These are phyloP conservation scores for Triticum monococcum DNA, from an alignment of 176 grass and related monocot genomes.

Conservation along the genomic window DNA sequence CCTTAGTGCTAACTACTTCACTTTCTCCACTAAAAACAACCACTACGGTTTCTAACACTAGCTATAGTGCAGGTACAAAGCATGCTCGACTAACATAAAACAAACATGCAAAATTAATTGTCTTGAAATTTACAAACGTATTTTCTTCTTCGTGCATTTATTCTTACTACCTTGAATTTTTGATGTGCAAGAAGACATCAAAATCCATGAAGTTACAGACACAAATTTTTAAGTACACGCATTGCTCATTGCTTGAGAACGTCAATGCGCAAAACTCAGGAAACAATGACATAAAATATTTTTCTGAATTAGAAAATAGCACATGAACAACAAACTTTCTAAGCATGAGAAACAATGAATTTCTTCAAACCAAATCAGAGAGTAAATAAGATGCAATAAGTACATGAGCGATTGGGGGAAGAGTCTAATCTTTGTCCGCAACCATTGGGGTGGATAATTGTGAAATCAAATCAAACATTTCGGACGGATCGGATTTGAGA, in stretches of 20 bases:
- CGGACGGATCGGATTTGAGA: background rate
- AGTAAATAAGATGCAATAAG: background rate
- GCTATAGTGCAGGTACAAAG: background rate
- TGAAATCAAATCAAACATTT: background rate
- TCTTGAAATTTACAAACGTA: background rate
- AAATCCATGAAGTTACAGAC: background rate
- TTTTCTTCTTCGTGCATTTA: background rate
- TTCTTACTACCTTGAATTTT: background rate
- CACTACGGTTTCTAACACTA: background rate
- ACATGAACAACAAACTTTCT: background rate
- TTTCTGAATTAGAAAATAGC: background rate
- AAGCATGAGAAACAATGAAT: background rate
- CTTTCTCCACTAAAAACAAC: background rate
- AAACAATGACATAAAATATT: background rate
- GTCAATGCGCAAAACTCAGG: background rate
- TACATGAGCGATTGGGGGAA: background rate
- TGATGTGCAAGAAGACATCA: background rate
- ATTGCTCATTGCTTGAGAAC: background rate
- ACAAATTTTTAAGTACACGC: background rate
- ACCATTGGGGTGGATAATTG: background rate
- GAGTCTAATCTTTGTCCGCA: background rate
- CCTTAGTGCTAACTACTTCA: background rate
- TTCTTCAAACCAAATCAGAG: background rate
- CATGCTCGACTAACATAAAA: background rate
- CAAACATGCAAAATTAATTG: background rate